Evolutionary conservation across 306 rosid genomes (phyloP), one percentile per base, ranked within the genome.

Genomic region (Trifolium pratense): DNA sequence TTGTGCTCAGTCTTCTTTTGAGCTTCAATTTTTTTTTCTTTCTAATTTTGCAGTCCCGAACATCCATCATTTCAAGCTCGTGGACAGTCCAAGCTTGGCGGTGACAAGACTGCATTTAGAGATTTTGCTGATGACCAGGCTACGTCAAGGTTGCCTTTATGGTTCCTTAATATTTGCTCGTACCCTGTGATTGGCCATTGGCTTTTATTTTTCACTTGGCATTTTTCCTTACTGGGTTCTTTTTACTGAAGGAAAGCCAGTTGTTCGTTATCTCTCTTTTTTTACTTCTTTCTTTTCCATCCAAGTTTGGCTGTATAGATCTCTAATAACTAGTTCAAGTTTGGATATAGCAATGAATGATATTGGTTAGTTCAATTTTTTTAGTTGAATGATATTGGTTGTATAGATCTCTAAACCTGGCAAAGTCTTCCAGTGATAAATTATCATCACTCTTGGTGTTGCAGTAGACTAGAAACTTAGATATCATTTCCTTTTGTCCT

Each of bases 61-160:
- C 96, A 94, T 86, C 96, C 97, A 52, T 91, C 90, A 57, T 76
- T 88, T 39, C 88, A 82, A 73, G 92, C 86, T 66, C 91, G 86
- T 61, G 95, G 92, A 17, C 96, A 86, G 79, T 94, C 99, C 75
- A 87, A 89, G 88, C 99, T 94, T 82, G 78, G 98, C 75, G 95
- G 99, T 77, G 92, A 84, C 73, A 83, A 91, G 88, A 86, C 88
- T 82, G 82, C 90, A 66, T 84, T 86, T 80, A 78, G 91, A 88
- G 97, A 84, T 71, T 94, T 81, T 88, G 80, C 89, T 68, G 97
- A 89, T 82, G 96, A 87, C 72, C 87, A 86, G 78, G 86, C 97
- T 78, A 74, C 86, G 67, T 88, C 90, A 84, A 94, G 99, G 99
- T 93, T 40, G 57, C 70, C 69, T 71, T 77, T 76, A 45, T 75